Evolutionary conservation across 768 basidiomycete genomes (phyloP).

Genomic region (Hericium alpestre): DNA sequence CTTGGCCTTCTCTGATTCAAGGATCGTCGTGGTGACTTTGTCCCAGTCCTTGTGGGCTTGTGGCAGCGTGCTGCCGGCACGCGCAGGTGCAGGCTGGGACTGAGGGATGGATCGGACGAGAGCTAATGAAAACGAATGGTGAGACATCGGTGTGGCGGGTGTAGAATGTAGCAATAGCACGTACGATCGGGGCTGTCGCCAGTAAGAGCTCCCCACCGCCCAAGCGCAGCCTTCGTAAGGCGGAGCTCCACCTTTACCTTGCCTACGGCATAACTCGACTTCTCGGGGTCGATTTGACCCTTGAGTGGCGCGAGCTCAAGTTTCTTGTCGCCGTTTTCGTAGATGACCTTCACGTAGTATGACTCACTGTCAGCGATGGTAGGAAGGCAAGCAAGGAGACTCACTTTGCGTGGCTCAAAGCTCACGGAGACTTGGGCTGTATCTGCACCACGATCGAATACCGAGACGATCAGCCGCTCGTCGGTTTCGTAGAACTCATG

Average conservation of each 20-base stretch:
- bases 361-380: neutral
- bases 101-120: constrained; percentile 15
- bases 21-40: constrained; percentile 58
- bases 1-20: constrained; percentile 59
- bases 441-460: constrained; percentile 73
- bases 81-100: constrained; percentile 20
- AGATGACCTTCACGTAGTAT: constrained; percentile 35
- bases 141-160: neutral
- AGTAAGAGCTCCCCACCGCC: constrained; percentile 66
- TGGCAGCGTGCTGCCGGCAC: constrained; percentile 23
- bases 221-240: constrained; percentile 53
- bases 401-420: constrained; percentile 57
- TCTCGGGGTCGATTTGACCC: constrained; percentile 62
- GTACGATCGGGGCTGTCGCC: constrained; percentile 70
- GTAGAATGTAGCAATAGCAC: constrained; percentile 17
- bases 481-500: constrained; percentile 88
- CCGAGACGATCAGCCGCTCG: constrained; percentile 56
- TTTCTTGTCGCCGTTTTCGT: constrained; percentile 59
- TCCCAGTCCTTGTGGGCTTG: constrained; percentile 82
- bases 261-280: constrained; percentile 57
- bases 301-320: constrained; percentile 72
- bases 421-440: constrained; percentile 47
- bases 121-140: constrained; percentile 12
- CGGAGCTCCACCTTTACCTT: constrained; percentile 85
- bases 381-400: neutral